Evolutionary conservation across 257 asterid species (phyloP).

Genomic region (Capsicum baccatum): DNA sequence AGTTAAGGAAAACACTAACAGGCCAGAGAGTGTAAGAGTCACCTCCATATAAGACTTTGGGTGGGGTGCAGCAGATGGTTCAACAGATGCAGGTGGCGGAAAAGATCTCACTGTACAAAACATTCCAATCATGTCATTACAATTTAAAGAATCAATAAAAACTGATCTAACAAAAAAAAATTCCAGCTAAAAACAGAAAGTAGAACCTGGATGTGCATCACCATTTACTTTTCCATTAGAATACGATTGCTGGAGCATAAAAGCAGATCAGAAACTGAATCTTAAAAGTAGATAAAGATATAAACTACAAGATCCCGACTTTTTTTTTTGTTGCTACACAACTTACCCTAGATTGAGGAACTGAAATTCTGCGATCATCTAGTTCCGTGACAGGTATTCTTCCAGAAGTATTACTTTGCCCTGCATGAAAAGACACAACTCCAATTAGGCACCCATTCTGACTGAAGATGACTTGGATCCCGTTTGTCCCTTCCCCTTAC

Average conservation of each 20-base stretch:
- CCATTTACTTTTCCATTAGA: conserved; percentile 68
- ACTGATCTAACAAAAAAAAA: not conserved
- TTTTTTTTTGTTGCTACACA: conserved; percentile 1
- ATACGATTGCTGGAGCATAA: conserved; percentile 71
- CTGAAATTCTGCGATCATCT: conserved; percentile 47
- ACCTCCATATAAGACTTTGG: conserved; percentile 94
- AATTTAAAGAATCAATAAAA: conserved; percentile 20
- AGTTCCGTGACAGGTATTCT: conserved; percentile 51
- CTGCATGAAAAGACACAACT: conserved; percentile 40
- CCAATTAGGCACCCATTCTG: not conserved
- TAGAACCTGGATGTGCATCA: conserved; percentile 67
- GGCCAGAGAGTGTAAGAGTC: conserved; percentile 28
- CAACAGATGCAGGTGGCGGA: conserved; percentile 70
- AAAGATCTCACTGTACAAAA: conserved; percentile 66
- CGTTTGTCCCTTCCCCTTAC: not conserved
- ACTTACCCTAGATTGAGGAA: conserved; percentile 66
- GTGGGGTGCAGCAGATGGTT: conserved; percentile 76
- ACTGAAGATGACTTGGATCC: conserved; percentile 3
- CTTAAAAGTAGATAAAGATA: conserved; percentile 18
- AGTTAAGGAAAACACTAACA: not conserved
- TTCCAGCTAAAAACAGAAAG: conserved; percentile 16
- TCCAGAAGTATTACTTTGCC: conserved; percentile 53
- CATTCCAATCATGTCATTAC: conserved; percentile 17
- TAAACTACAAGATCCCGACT: conserved; percentile 8
- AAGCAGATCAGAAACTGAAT: conserved; percentile 32